phyloP scores from a whole-genome alignment of 177 flowering plant genomes.

The Vitis hybrid region DNA sequence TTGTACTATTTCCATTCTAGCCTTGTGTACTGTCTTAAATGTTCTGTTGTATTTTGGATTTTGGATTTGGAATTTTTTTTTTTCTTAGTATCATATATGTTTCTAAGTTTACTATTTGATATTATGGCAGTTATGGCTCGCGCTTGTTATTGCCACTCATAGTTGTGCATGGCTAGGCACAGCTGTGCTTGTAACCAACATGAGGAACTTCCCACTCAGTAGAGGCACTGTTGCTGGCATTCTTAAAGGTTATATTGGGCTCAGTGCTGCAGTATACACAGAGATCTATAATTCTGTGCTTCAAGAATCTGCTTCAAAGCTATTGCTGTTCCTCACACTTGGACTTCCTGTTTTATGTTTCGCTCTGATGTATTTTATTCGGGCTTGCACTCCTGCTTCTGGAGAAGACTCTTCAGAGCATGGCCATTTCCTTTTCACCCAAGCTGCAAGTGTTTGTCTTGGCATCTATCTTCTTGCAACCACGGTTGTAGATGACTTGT shows the following conservation, averaged over 20 bases:
- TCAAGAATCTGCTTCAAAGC: constrained; percentile 22
- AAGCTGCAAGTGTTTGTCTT: background rate
- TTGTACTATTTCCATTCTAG: background rate
- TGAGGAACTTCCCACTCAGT: constrained; percentile 51
- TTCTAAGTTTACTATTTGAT: background rate
- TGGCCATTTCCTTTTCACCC: constrained; percentile 21
- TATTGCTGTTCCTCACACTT: constrained; percentile 28
- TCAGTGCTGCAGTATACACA: constrained; percentile 37
- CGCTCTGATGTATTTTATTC: constrained; percentile 31
- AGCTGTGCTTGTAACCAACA: constrained; percentile 42
- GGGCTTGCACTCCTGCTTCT: constrained; percentile 40
- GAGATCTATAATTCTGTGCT: constrained; percentile 31
- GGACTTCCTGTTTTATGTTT: constrained; percentile 31
- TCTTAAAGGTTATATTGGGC: constrained; percentile 43
- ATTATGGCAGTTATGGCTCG: constrained; percentile 32
- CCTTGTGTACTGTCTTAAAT: background rate
- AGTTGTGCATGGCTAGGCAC: constrained; percentile 42
- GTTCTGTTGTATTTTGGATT: background rate
- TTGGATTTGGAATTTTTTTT: background rate
- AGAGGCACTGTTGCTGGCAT: constrained; percentile 45
- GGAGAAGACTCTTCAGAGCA: constrained; percentile 36
- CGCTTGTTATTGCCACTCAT: constrained; percentile 36
- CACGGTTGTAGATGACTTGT: constrained; percentile 16
- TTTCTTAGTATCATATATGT: background rate
- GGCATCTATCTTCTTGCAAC: background rate